Evolutionary conservation across 202 grass and related monocot species (phyloP).

Genomic region (Bolboschoenoplectus hybrid): DNA sequence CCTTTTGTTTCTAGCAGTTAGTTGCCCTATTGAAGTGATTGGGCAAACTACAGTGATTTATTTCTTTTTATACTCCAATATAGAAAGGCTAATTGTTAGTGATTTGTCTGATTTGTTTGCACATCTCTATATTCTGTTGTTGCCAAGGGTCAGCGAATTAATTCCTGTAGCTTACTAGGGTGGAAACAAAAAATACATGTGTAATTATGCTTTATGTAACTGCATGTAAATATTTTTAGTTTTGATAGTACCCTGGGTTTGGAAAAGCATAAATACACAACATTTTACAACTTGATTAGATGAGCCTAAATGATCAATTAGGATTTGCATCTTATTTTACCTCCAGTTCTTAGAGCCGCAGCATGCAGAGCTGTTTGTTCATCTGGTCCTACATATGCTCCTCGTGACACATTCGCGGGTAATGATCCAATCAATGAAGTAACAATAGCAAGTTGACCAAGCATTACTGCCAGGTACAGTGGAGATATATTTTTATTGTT

Average conservation of each 20-base stretch:
- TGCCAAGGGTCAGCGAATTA: background rate
- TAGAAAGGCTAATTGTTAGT: no score
- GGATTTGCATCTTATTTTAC: background rate
- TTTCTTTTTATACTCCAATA: no score
- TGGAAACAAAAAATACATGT: no score
- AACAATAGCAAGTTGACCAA: background rate
- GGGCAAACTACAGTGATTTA: no score
- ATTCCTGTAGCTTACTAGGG: background rate
- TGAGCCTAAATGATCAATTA: background rate
- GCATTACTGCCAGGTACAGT: conserved; percentile 18
- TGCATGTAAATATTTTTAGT: background rate
- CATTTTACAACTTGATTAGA: background rate
- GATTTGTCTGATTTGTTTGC: no score
- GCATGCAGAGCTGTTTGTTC: conserved; percentile 4
- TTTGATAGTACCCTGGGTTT: background rate
- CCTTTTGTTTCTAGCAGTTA: no score
- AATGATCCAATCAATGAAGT: background rate
- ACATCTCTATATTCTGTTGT: background rate
- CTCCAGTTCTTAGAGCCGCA: background rate
- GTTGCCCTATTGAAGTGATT: no score
- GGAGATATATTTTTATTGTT: conserved; percentile 12
- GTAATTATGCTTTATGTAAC: background rate
- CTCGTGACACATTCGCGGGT: background rate
- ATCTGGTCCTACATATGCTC: background rate
- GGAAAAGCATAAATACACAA: background rate